A percentile compares a stretch with the other conserved stretches of the same genome.
Conservation (phyloP, 2,329 filamentous ascomycete species). For the Beauveria asiatica region DNA sequence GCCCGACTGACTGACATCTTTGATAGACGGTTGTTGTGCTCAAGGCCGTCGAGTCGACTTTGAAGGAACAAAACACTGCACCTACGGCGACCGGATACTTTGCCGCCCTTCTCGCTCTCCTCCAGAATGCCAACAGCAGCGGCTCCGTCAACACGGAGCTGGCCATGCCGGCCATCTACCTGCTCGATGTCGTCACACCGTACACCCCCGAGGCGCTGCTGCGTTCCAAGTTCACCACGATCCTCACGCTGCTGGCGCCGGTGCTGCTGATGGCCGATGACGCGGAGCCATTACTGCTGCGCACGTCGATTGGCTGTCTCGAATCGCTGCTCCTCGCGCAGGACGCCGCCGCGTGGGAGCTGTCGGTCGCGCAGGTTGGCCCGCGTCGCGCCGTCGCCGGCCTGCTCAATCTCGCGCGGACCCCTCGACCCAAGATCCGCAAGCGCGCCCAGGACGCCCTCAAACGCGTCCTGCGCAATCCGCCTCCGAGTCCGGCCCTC, state of each 20-base stretch:
- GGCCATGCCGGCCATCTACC: slow-evolving; percentile 80
- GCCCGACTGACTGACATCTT: slow-evolving; percentile 5
- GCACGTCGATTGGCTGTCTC: slow-evolving; percentile 84
- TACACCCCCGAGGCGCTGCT: slow-evolving; percentile 79
- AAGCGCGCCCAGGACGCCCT: slow-evolving; percentile 89
- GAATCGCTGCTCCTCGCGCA: slow-evolving; percentile 88
- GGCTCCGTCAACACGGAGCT: slow-evolving; percentile 73
- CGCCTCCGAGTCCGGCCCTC: slow-evolving; percentile 82
- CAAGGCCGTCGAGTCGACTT: slow-evolving; percentile 83
- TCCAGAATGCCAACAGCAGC: slow-evolving; percentile 64
- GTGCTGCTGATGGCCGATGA: slow-evolving; percentile 70
- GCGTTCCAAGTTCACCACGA: slow-evolving; percentile 89
- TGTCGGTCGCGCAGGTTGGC: slow-evolving; percentile 73
- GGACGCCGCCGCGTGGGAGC: slow-evolving; percentile 79
- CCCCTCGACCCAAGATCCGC: slow-evolving; percentile 84
- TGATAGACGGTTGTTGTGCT: slow-evolving; percentile 59
- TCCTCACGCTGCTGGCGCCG: slow-evolving; percentile 77
- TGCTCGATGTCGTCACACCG: slow-evolving; percentile 85
- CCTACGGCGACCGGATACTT: slow-evolving; percentile 88
- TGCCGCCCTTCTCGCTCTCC: slow-evolving; percentile 81
- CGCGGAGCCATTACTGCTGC: slow-evolving; percentile 77
- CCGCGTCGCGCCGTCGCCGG: slow-evolving; percentile 82
- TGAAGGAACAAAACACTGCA: slow-evolving; percentile 78
- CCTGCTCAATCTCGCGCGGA: slow-evolving; percentile 73
- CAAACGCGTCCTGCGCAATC: slow-evolving; percentile 70